Conservation (phyloP, 768 basidiomycete species). For the Strobilomyces dryophilus region DNA sequence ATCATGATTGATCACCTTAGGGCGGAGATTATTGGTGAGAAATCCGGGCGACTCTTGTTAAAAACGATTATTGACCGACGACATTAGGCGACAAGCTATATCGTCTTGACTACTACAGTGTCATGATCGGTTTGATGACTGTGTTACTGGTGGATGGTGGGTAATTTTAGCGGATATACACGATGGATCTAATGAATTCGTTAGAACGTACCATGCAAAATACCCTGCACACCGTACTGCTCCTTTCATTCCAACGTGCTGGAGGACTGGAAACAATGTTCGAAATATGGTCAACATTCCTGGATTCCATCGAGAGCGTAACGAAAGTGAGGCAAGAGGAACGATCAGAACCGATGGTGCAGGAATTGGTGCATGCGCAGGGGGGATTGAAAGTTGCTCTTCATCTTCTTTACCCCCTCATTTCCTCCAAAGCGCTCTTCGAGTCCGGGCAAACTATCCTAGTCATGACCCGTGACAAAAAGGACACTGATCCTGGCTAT, state of each 20-base stretch:
- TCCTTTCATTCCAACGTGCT: conserved; percentile 65
- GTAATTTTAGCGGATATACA: not conserved
- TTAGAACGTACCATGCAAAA: conserved; percentile 73
- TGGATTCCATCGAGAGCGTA: conserved; percentile 53
- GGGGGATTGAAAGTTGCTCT: conserved; percentile 79
- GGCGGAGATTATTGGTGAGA: conserved; percentile 49
- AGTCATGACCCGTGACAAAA: conserved; percentile 71
- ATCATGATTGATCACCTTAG: conserved; percentile 71
- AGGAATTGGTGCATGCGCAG: conserved; percentile 72
- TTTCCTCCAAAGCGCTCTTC: conserved; percentile 75
- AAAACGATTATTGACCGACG: conserved; percentile 5
- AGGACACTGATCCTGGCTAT: conserved; percentile 69
- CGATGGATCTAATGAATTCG: not conserved
- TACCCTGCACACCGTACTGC: conserved; percentile 77
- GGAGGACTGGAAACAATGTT: conserved; percentile 72
- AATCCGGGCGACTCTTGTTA: conserved; percentile 8
- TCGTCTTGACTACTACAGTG: conserved; percentile 48
- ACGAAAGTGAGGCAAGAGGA: conserved; percentile 48
- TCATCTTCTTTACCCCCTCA: conserved; percentile 68
- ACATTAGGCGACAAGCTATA: conserved; percentile 38
- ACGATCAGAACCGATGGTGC: conserved; percentile 52
- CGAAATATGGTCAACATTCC: conserved; percentile 50
- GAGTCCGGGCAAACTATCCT: conserved; percentile 82
- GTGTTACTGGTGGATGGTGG: conserved; percentile 58
- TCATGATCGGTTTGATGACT: conserved; percentile 50